These are phyloP conservation scores for Davidsoniella virescens DNA, from an alignment of 2,329 filamentous ascomycete genomes.

Conservation along the genomic window DNA sequence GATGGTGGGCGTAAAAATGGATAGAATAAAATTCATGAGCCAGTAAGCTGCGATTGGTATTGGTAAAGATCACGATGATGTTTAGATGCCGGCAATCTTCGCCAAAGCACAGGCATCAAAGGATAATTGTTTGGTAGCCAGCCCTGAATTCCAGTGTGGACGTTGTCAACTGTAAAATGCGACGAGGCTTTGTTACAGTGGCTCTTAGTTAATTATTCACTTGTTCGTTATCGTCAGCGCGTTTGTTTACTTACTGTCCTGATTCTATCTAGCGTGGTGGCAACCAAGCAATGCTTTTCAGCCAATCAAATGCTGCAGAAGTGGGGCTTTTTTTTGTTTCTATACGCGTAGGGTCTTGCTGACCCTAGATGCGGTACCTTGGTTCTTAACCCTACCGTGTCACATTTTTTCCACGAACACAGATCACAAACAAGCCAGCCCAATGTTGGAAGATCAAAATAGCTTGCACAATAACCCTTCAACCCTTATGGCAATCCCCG, in stretches of 20 bases:
- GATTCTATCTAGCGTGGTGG: slow-evolving; percentile 20
- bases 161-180: too few species aligned
- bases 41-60: too few species aligned
- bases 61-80: neutral
- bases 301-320: slow-evolving; percentile 3
- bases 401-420: neutral
- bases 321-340: neutral
- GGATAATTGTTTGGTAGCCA: too few species aligned
- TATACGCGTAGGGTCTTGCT: neutral
- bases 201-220: neutral
- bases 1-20: neutral
- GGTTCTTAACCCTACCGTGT: neutral
- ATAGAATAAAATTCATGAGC: too few species aligned
- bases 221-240: slow-evolving; percentile 13
- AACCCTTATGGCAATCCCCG: neutral
- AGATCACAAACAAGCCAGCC: neutral
- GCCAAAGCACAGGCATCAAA: too few species aligned
- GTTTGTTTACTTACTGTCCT: slow-evolving; percentile 25
- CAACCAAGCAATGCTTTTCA: neutral
- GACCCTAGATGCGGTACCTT: neutral
- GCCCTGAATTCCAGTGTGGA: too few species aligned
- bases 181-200: neutral
- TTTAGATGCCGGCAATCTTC: neutral
- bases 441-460: neutral
- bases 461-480: neutral